phyloP scores from a whole-genome alignment of 139 green algal genomes.

The Axilococcus clingmanii region DNA sequence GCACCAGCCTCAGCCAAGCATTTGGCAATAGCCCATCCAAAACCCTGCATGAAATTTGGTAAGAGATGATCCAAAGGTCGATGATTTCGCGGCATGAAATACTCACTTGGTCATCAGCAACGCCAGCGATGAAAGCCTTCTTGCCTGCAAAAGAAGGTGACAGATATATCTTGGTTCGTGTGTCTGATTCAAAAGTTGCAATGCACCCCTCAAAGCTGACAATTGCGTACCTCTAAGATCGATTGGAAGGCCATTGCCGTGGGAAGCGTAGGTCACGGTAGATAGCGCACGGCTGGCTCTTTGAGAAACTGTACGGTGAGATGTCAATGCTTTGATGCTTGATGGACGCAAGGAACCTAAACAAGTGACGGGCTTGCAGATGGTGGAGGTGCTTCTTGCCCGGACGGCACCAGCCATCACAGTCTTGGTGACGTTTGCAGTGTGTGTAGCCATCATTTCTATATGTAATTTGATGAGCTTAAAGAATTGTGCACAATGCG shows the following conservation, averaged over 20 bases:
- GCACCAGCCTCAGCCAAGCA: conserved; percentile 85
- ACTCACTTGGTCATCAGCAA: conserved; percentile 92
- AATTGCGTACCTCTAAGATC: conserved; percentile 48
- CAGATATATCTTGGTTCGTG: conserved; percentile 6
- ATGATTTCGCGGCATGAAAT: neutral
- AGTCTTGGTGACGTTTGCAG: too few relatives aligned
- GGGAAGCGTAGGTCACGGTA: conserved; percentile 8
- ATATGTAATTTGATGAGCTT: too few relatives aligned
- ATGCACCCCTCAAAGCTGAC: neutral
- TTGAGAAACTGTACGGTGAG: too few relatives aligned
- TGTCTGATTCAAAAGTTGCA: neutral
- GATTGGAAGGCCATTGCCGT: conserved; percentile 37
- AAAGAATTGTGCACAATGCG: too few relatives aligned
- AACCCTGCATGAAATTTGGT: conserved; percentile 50
- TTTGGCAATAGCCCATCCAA: conserved; percentile 96
- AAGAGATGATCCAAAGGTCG: neutral
- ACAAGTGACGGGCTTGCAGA: too few relatives aligned
- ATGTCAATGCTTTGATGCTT: too few relatives aligned
- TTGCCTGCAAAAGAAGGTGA: conserved; percentile 63
- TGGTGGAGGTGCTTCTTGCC: too few relatives aligned
- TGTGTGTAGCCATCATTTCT: too few relatives aligned
- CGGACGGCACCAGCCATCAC: too few relatives aligned
- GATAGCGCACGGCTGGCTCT: neutral
- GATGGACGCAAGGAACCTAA: too few relatives aligned
- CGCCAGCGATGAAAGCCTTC: conserved; percentile 95